Conservation (phyloP, 2,329 filamentous ascomycete species). For the Camillea tinctor region DNA sequence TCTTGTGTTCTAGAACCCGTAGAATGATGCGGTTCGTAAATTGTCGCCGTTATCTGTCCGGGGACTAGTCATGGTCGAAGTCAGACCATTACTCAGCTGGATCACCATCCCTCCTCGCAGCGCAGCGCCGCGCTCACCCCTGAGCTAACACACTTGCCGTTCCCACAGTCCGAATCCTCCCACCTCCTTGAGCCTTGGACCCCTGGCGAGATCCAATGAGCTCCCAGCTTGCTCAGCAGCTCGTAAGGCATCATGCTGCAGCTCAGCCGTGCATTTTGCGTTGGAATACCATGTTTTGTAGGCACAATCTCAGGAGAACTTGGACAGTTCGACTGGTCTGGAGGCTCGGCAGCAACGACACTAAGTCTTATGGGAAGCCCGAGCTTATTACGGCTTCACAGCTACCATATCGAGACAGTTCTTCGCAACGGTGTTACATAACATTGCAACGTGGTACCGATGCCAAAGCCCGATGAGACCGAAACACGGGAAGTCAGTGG, state of each 20-base stretch:
- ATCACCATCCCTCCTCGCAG: conserved; percentile 5
- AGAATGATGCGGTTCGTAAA: conserved; percentile 17
- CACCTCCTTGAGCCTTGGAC: conserved; percentile 14
- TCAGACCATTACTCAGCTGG: conserved; percentile 17
- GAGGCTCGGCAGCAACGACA: conserved; percentile 14
- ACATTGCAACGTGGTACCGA: conserved; percentile 22
- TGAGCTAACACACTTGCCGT: conserved; percentile 17
- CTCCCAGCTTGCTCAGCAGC: conserved; percentile 24
- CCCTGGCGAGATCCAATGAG: conserved; percentile 16
- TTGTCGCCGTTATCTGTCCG: conserved; percentile 19
- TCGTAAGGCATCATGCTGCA: conserved; percentile 26
- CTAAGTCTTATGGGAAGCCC: conserved; percentile 11
- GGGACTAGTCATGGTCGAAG: conserved; percentile 17
- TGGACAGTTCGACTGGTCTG: conserved; percentile 16
- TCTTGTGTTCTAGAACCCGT: conserved; percentile 23
- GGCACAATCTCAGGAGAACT: neutral
- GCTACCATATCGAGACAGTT: conserved; percentile 21
- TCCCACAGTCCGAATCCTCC: conserved; percentile 15
- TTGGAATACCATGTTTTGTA: neutral
- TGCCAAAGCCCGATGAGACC: conserved; percentile 14
- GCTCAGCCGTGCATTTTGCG: conserved; percentile 16
- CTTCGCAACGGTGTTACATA: conserved; percentile 21
- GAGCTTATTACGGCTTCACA: conserved; percentile 16
- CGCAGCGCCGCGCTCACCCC: conserved; percentile 8
- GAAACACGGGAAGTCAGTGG: conserved; percentile 12